phyloP scores from a whole-genome alignment of 1,284 basidiomycete species.

The Abortiporus biennis region DNA sequence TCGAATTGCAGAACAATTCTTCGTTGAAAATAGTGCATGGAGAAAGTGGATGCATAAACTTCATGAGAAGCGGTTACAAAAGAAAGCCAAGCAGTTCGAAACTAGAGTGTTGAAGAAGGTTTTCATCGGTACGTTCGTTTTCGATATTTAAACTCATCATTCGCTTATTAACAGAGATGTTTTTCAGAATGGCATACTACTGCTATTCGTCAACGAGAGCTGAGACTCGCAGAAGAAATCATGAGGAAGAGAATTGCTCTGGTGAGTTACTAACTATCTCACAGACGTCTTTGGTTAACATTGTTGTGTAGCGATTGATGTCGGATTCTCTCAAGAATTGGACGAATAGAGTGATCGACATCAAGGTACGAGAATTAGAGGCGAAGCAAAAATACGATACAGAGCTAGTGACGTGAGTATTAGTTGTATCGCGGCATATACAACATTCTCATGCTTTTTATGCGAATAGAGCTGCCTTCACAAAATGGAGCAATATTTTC shows the following conservation, averaged over 20 bases:
- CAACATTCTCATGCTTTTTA: neutral
- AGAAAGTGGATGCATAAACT: constrained; percentile 45
- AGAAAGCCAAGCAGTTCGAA: constrained; percentile 40
- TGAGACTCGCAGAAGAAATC: constrained; percentile 32
- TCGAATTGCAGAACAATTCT: constrained; percentile 47
- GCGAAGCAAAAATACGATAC: constrained; percentile 46
- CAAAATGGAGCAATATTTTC: constrained; percentile 61
- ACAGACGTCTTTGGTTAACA: constrained; percentile 10
- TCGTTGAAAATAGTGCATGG: constrained; percentile 47
- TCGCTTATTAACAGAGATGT: constrained; percentile 43
- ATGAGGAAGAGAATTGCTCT: constrained; percentile 33
- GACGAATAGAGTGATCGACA: constrained; percentile 66
- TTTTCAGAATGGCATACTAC: constrained; percentile 24
- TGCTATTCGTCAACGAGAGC: constrained; percentile 27
- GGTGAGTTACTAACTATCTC: constrained; percentile 28
- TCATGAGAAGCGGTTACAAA: constrained; percentile 41
- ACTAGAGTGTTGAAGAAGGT: constrained; percentile 28
- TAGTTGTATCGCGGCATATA: neutral
- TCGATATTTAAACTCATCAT: constrained; percentile 13
- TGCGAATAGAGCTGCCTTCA: constrained; percentile 42
- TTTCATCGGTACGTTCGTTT: constrained; percentile 39
- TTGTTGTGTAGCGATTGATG: constrained; percentile 40
- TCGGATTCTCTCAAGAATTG: constrained; percentile 46
- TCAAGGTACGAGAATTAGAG: constrained; percentile 67
- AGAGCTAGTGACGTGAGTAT: constrained; percentile 32